Conservation (phyloP, 164 flowering plant genomes). For the Echeveria elegans region DNA sequence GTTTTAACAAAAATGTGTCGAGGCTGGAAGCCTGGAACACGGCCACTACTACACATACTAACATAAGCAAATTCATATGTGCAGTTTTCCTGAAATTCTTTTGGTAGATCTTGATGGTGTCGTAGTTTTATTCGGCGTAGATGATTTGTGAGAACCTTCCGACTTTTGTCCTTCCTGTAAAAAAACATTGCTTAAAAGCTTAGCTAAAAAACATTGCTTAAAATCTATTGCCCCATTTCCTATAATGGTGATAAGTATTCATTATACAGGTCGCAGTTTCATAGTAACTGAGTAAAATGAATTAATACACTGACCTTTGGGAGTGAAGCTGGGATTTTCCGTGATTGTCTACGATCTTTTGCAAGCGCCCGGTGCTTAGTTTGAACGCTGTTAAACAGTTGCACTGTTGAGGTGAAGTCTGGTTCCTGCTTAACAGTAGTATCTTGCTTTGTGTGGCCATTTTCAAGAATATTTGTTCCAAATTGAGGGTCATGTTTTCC, state of each 20-base stretch:
- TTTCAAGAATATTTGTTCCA: slow-evolving; percentile 35
- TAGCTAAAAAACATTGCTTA: neutral
- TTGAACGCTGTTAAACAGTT: slow-evolving; percentile 72
- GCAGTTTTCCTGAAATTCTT: slow-evolving; percentile 43
- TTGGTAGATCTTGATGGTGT: slow-evolving; percentile 56
- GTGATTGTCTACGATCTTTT: slow-evolving; percentile 36
- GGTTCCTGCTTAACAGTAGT: slow-evolving; percentile 34
- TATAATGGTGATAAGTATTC: neutral
- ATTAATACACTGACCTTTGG: slow-evolving; percentile 34
- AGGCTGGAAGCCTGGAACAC: too few species aligned
- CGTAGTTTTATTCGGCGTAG: slow-evolving; percentile 28
- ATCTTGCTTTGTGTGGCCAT: slow-evolving; percentile 44
- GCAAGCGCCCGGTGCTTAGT: slow-evolving; percentile 52
- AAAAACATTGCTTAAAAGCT: neutral
- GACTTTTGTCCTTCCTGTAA: slow-evolving; percentile 51
- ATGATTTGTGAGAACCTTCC: slow-evolving; percentile 33
- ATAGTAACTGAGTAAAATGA: neutral
- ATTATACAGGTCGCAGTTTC: neutral
- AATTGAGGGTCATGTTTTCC: slow-evolving; percentile 15
- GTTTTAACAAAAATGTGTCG: too few species aligned
- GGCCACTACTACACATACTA: neutral
- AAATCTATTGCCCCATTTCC: neutral
- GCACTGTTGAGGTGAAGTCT: slow-evolving; percentile 51
- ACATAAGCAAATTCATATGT: slow-evolving; percentile 22
- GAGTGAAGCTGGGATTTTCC: slow-evolving; percentile 23